These are phyloP conservation scores for Platanthera guangdongensis DNA, from an alignment of 106 monocot species.

Conservation along the genomic window DNA sequence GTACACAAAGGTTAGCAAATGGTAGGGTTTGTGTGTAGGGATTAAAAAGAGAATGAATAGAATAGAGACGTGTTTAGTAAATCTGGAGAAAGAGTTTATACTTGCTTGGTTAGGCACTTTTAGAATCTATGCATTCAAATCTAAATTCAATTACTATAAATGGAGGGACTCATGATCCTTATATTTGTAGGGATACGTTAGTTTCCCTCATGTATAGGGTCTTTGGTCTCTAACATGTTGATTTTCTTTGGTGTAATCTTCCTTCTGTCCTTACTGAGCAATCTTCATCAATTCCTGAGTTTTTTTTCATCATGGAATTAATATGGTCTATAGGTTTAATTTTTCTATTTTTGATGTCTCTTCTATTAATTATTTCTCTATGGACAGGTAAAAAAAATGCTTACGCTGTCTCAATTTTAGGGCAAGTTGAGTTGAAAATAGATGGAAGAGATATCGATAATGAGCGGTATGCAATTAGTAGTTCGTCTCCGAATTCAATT, in stretches of 20 bases:
- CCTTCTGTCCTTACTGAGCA: background rate
- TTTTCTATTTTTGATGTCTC: background rate
- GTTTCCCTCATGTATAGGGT: too few relatives aligned
- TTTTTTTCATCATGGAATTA: background rate
- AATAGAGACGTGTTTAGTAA: too few relatives aligned
- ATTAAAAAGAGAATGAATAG: too few relatives aligned
- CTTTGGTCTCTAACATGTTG: background rate
- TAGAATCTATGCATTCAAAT: too few relatives aligned
- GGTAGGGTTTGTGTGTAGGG: too few relatives aligned
- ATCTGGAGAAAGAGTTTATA: too few relatives aligned
- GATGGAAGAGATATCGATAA: conserved; percentile 69
- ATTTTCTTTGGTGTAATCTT: background rate
- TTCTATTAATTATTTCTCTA: background rate
- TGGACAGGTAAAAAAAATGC: conserved; percentile 78
- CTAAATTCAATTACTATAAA: too few relatives aligned
- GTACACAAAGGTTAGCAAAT: too few relatives aligned
- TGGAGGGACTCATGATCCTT: too few relatives aligned
- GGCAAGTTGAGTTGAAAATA: conserved; percentile 76
- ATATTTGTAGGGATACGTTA: too few relatives aligned
- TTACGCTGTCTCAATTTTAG: conserved; percentile 80
- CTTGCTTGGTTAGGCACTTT: too few relatives aligned
- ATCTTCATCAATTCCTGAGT: background rate
- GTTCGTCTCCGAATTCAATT: background rate
- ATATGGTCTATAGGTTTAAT: background rate
- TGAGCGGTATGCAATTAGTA: conserved; percentile 27